Base-by-base conservation (phyloP, 768 basidiomycete species). In the Lanmaoa pseudosensibilis region DNA sequence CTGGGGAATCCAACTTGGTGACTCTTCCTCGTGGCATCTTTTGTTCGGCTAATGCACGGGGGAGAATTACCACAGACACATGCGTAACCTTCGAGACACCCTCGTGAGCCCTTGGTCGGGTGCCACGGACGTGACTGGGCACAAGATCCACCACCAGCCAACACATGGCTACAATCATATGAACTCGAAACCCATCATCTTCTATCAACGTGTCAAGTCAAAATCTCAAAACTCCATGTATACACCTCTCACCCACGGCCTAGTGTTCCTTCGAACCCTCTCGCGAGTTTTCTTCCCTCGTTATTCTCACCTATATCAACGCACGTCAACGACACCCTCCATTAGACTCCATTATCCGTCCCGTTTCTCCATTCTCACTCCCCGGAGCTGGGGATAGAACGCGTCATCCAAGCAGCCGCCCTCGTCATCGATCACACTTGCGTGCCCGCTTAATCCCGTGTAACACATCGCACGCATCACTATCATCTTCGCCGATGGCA, bases 11-110 rank as follows among this genome's bases (percentile, higher is more conserved):
- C 36, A 27, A 33, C 27, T 27, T 8, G 23, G 23, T 55, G 16
- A 18, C 21, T 25, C 27, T 50, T 33, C 21, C 15, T 45, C 47
- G 33, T 33, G 43, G 37, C 7, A 25, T 18, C 33, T 52, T 30
- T 46, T 13, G n/a, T 15, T 44, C 58, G 50, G 50, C n/a, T 60
- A 44, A 32, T 25, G 27, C 37, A 19, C 45, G 23, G n/a, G 34
- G 38, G 25, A 32, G 7, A 53, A 19, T 21, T 3, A n/a, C 34
- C 36, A 21, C 16, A 54, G 33, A 30, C 21, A 52, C 51, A 13
- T 5, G 19, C 27, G 19, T 18, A 27, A 13, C 57, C 55, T 18
- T 49, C 16, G 45, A 43, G 45, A 19, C 30, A 27, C 21, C 40
- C 27, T 32, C 16, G 18, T 47, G 6, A 32, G 21, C 43, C 5